Evolutionary conservation across 768 basidiomycete species (phyloP).

Genomic region (Pisolithus tinctorius): DNA sequence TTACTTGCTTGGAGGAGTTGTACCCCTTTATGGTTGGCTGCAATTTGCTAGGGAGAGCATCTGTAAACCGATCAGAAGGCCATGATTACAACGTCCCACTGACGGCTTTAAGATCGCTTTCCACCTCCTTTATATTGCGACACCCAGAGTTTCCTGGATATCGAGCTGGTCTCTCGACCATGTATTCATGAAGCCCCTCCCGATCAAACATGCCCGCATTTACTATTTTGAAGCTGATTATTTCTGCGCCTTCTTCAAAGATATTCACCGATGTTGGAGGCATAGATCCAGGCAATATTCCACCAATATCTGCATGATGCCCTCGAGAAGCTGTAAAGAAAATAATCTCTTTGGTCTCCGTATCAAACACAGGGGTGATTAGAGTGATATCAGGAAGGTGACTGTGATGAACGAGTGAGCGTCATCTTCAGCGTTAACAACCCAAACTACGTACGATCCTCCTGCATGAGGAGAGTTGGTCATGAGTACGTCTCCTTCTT

Average conservation of each 20-base stretch:
- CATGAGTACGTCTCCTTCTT: constrained; percentile 91
- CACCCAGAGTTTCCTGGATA: constrained; percentile 87
- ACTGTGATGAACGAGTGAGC: constrained; percentile 18
- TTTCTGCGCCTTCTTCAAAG: constrained; percentile 91
- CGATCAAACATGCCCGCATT: constrained; percentile 73
- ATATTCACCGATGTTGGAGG: constrained; percentile 88
- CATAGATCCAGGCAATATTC: constrained; percentile 92
- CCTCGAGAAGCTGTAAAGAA: constrained; percentile 93
- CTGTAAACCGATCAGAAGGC: neutral
- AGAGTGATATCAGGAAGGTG: constrained; percentile 88
- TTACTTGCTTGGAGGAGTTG: constrained; percentile 75
- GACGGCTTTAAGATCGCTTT: constrained; percentile 88
- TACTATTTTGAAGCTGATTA: constrained; percentile 90
- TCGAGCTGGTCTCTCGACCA: constrained; percentile 74
- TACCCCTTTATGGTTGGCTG: constrained; percentile 89
- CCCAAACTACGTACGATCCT: constrained; percentile 59
- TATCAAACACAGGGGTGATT: constrained; percentile 85
- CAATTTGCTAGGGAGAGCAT: constrained; percentile 62
- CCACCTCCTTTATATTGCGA: constrained; percentile 81
- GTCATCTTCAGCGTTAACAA: neutral
- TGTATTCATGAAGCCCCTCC: constrained; percentile 65
- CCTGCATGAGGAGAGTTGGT: constrained; percentile 87
- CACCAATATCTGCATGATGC: constrained; percentile 92
- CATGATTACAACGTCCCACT: constrained; percentile 17
- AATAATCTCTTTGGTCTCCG: constrained; percentile 61